phyloP scores from a whole-genome alignment of 441 rosid genomes.

The Pelargonium australe region DNA sequence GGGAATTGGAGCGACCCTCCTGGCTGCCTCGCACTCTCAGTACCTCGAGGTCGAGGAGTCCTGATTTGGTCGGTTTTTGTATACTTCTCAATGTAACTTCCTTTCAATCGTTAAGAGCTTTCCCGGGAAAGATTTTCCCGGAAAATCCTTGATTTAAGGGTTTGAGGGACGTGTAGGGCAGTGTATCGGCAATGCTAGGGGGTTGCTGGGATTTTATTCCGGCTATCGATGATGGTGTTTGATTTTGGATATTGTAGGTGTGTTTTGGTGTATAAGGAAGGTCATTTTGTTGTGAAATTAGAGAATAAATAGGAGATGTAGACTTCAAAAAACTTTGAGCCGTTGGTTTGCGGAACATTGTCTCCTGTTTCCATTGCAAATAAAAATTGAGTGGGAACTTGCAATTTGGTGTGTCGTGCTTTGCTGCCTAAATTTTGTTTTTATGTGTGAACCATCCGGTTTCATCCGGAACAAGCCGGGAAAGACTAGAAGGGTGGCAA shows the following conservation, averaged over 20 bases:
- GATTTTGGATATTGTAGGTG: neutral
- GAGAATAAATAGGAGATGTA: conserved; percentile 28
- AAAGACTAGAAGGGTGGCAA: too few relatives aligned
- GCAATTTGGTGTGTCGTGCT: too few relatives aligned
- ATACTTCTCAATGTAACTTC: neutral
- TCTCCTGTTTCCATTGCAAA: neutral
- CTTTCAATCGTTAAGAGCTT: too few relatives aligned
- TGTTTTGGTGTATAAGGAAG: neutral
- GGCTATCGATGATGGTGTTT: neutral
- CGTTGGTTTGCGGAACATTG: conserved; percentile 2
- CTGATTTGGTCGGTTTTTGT: conserved; percentile 19
- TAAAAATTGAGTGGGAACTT: too few relatives aligned
- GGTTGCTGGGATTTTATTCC: too few relatives aligned
- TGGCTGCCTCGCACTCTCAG: conserved; percentile 88
- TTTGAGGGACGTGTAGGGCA: neutral
- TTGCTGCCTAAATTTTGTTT: too few relatives aligned
- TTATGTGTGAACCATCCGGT: too few relatives aligned
- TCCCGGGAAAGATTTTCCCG: neutral
- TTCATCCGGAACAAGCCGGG: too few relatives aligned
- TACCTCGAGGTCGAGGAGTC: conserved; percentile 37
- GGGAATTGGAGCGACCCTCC: conserved; percentile 91
- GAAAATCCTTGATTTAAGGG: conserved; percentile 16
- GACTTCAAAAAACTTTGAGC: conserved; percentile 14
- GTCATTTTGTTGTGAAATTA: conserved; percentile 8
- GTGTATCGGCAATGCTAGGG: too few relatives aligned